Evolutionary conservation across 2,329 filamentous ascomycete genomes (phyloP).

Genomic region (Botrytis galanthina): DNA sequence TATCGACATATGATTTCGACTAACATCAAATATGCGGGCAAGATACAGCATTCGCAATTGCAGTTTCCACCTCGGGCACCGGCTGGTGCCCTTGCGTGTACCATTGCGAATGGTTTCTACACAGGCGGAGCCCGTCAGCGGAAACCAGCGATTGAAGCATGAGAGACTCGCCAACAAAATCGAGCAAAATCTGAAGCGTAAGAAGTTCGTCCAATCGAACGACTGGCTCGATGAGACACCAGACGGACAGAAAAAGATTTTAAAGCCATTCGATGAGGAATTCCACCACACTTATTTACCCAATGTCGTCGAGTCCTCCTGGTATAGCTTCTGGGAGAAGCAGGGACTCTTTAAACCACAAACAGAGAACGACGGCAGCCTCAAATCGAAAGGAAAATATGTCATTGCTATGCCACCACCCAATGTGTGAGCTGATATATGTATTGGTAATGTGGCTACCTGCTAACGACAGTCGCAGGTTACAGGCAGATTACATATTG

Average conservation of each 20-base stretch:
- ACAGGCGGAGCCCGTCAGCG: not conserved
- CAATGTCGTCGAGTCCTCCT: not conserved
- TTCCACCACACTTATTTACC: not conserved
- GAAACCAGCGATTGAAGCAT: not conserved
- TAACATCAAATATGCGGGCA: not conserved
- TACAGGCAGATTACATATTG: not conserved
- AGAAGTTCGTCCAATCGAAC: not conserved
- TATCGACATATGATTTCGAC: not conserved
- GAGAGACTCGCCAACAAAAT: not conserved
- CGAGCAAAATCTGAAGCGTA: not conserved
- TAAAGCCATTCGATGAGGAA: not conserved
- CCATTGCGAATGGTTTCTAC: not conserved
- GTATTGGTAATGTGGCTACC: not conserved
- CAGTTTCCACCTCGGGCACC: not conserved
- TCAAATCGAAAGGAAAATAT: not conserved
- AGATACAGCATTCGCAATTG: not conserved
- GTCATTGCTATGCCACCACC: not conserved
- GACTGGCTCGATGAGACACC: not conserved
- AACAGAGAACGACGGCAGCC: not conserved
- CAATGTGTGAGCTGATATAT: slow-evolving; percentile 1
- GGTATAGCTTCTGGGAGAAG: not conserved
- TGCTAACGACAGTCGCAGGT: not conserved
- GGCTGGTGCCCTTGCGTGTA: not conserved
- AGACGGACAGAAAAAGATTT: not conserved
- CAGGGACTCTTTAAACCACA: not conserved